Base-by-base conservation (phyloP, 495 filamentous ascomycete species). In the Talaromyces ruber region DNA sequence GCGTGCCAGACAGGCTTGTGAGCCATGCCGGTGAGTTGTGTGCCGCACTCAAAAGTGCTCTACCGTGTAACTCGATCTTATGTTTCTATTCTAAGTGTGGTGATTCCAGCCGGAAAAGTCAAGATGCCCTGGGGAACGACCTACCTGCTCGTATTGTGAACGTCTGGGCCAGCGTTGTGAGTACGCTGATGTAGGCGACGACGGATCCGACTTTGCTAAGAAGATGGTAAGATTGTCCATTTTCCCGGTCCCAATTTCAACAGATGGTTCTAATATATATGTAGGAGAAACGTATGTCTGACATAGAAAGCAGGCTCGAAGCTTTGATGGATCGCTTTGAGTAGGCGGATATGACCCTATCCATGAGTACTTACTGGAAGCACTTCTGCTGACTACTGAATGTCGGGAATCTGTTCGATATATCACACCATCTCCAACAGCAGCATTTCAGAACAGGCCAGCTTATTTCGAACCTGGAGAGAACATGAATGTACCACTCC, bases 111-210 rank as follows among this genome's bases (percentile, higher is more conserved):
- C 67, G 76, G 18, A 77, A 63, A 79, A 79, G 62, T 72, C 75
- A 22, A 69, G 74, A 34, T 79, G 76, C 59, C 74, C 76, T 0
- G 76, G 76, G 9, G 75, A 79, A 60, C 75, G 72, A 58, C 76
- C 76, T 4, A 65, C 63, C 16, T 79, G 76, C 61, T 79, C 76
- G 0, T 76, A 71, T 26, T 79, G 76, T 43, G 62, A 70, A 45
- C 71, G 76, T 6, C 63, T 79, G 51, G 71, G 74, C 11, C 75
- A 79, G 62, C 57, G 64, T 51, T 79, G 76, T 57, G 64, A 70
- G 14, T 79, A 78, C 61, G 62, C 71, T 0, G 72, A 75, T n/a
- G 55, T 57, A 11, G 64, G 63, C 14, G 64, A 70, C 0, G 66
- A 71, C 32, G 64, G 52, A 11, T 65, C 63, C 3, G 64, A 65